Evolutionary conservation across 257 asterid genomes (phyloP), one percentile per base, ranked within the genome.

Genomic region (Rubia yunnanensis): DNA sequence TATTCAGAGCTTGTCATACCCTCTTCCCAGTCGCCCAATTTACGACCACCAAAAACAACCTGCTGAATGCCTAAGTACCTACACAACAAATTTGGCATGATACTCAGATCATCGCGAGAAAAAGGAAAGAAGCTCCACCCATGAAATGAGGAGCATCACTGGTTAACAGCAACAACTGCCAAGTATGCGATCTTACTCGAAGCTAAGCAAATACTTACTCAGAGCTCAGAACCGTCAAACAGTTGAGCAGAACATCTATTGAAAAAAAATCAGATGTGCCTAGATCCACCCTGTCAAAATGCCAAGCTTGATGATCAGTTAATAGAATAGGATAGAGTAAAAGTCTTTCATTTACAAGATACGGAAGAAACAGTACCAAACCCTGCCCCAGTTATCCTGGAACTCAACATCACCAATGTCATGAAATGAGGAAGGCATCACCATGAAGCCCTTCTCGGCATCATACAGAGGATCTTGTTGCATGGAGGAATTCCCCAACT

Each of bases 361-460:
- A 54, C 39, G 7, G 8, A 35, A 62, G 50, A 68, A 68, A 36
- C 36, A 87, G 32, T 79, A 92, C 97, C 98, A 92, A 73, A 92
- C 85, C 69, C 97, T 78, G 67, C 90, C 91, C 98, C 96, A 92
- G 69, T 89, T 92, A 80, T 92, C 98, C 74, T 89, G 98, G 78
- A 92, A 92, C 77, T 92, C 98, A 26, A 92, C 88, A 3, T 89
- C 83, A 39, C 98, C 72, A 64, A 89, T 89, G 64, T 92, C 95
- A 73, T 92, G 98, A 72, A 92, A 92, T 9, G 98, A 89, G 1
- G 96, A 87, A 52, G 97, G 95, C 91, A 89, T 84, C 87, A 84
- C 98, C 30, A 76, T 80, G 72, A 50, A 85, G 46, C 95, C 98
- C 80, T 83, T 87, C 5, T 89, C 96, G 4, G 82, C 95, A 72